A percentile compares a stretch with the other conserved stretches of the same genome.
Evolutionary conservation across 139 green algal genomes (phyloP).

Genomic region (Penium margaritaceum): DNA sequence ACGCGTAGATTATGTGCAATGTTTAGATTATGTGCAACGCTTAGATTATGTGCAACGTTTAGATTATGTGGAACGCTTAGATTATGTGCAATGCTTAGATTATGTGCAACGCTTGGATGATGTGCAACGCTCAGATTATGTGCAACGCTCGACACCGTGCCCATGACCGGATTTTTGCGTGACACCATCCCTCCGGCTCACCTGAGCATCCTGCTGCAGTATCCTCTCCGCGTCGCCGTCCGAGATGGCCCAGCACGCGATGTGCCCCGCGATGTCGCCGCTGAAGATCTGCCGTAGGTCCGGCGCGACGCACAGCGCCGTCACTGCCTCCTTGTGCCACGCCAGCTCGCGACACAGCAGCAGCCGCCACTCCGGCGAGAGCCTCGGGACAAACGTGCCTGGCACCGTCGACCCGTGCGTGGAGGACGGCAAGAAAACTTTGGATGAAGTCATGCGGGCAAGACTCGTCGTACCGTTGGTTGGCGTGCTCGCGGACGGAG

Average conservation of each 20-base stretch:
- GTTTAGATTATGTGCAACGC: too few relatives aligned
- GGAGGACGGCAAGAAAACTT: too few relatives aligned
- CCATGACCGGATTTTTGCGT: too few relatives aligned
- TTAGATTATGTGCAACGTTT: too few relatives aligned
- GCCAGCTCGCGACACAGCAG: conserved; percentile 23
- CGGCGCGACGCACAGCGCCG: conserved; percentile 20
- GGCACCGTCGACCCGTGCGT: too few relatives aligned
- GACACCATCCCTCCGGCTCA: conserved; percentile 5
- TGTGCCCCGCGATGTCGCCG: conserved; percentile 30
- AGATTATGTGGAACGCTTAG: too few relatives aligned
- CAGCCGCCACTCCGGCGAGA: conserved; percentile 7
- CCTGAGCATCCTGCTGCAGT: conserved; percentile 12
- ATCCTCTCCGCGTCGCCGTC: conserved; percentile 8
- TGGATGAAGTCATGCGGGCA: too few relatives aligned
- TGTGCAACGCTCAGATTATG: background rate
- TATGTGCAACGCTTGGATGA: background rate
- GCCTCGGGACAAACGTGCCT: background rate
- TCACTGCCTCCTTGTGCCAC: conserved; percentile 41
- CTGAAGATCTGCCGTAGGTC: conserved; percentile 34
- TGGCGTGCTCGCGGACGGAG: too few relatives aligned
- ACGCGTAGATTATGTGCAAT: too few relatives aligned
- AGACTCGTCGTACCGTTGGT: too few relatives aligned
- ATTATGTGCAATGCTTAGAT: too few relatives aligned
- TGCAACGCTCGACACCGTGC: background rate
- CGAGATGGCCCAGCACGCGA: conserved; percentile 35